phyloP scores from a whole-genome alignment of 176 grass and related monocot species.

The barley (Hordeum vulgare) region MorexV3_pseudomolecules_assembly NC_058519.1:646923633-646924132 shows the following conservation, averaged over 20 bases:
- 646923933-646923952: slow-evolving; percentile 1
- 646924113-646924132: not conserved
- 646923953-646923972: not conserved
- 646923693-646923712: too few relatives aligned
- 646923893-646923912: slow-evolving; percentile 1
- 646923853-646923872: not conserved
- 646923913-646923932: not conserved
- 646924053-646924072: not conserved
- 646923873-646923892: not conserved
- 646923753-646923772: too few relatives aligned
- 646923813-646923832: not conserved
- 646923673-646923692: too few relatives aligned
- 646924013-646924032: not conserved
- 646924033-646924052: not conserved
- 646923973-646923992: not conserved
- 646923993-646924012: not conserved
- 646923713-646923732: too few relatives aligned
- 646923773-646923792: not conserved
- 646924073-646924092: not conserved
- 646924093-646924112: not conserved
- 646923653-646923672: not conserved
- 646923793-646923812: not conserved
- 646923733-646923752: too few relatives aligned
- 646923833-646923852: not conserved
- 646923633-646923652: not conserved